phyloP scores from a whole-genome alignment of 2,329 filamentous ascomycete genomes.

The Colletotrichum sp. region DNA sequence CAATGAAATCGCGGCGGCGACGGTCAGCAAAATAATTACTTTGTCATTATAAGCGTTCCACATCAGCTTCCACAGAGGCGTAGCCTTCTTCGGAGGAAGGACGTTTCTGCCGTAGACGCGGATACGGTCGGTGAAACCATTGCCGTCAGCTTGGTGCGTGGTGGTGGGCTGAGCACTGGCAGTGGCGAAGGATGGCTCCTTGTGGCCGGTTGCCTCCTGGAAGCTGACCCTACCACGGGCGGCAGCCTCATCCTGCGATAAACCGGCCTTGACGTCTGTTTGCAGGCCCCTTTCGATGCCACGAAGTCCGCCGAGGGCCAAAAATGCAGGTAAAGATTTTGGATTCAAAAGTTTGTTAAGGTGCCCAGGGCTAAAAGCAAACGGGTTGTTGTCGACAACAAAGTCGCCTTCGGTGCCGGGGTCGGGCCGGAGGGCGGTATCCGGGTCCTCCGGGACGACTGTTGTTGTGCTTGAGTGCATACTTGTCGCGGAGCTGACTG shows the following conservation, averaged over 20 bases:
- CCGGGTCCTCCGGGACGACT: constrained; percentile 26
- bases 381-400: constrained; percentile 73
- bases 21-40: constrained; percentile 68
- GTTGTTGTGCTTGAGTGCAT: constrained; percentile 18
- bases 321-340: constrained; percentile 73
- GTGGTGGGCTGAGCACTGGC: not conserved
- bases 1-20: constrained; percentile 69
- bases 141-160: constrained; percentile 1
- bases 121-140: constrained; percentile 51
- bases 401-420: constrained; percentile 75
- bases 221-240: constrained; percentile 71
- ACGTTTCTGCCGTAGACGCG: constrained; percentile 64
- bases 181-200: constrained; percentile 3
- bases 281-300: constrained; percentile 74
- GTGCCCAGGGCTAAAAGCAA: constrained; percentile 76
- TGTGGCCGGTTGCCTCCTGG: constrained; percentile 60
- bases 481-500: constrained; percentile 19
- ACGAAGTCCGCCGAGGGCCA: constrained; percentile 70
- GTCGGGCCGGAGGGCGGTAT: constrained; percentile 68
- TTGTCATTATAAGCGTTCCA: constrained; percentile 74
- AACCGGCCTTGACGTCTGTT: constrained; percentile 64
- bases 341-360: constrained; percentile 77
- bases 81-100: constrained; percentile 67
- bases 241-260: constrained; percentile 70
- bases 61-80: constrained; percentile 63